A percentile compares a stretch with the other conserved stretches of the same genome.
Conservation (phyloP, 768 basidiomycete species). For the Hygrophoropsis aurantiaca region DNA sequence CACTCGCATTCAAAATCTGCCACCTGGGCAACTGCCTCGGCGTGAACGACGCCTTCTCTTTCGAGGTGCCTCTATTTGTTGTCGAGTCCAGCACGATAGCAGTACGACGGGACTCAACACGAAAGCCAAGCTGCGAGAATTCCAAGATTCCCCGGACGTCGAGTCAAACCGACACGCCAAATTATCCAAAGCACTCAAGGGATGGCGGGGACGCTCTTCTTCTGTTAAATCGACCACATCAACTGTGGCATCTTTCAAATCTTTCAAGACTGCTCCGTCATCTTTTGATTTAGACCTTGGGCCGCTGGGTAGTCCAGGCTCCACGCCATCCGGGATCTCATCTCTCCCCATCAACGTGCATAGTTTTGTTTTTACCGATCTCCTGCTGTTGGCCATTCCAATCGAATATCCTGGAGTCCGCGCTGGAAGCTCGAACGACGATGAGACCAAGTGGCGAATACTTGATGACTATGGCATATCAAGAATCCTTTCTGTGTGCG, state of each 20-base stretch:
- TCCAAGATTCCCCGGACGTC: not conserved
- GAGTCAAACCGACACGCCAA: slow-evolving; percentile 15
- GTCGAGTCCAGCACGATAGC: slow-evolving; percentile 41
- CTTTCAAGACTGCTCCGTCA: slow-evolving; percentile 29
- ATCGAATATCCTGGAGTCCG: slow-evolving; percentile 4
- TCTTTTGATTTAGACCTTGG: slow-evolving; percentile 21
- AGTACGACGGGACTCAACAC: slow-evolving; percentile 8
- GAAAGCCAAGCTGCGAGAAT: not conserved
- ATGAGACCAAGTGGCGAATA: slow-evolving; percentile 39
- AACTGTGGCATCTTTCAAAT: slow-evolving; percentile 14
- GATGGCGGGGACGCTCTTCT: slow-evolving; percentile 47
- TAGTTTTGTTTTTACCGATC: slow-evolving; percentile 64
- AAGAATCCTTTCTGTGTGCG: slow-evolving; percentile 46
- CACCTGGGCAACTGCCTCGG: slow-evolving; percentile 53
- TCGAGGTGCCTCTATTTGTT: slow-evolving; percentile 53
- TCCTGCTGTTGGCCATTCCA: slow-evolving; percentile 57
- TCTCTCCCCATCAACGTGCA: slow-evolving; percentile 29
- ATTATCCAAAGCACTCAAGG: slow-evolving; percentile 41
- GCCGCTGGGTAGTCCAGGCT: slow-evolving; percentile 1
- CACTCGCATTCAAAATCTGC: slow-evolving; percentile 57
- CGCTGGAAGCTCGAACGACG: no score
- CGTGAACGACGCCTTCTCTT: slow-evolving; percentile 75
- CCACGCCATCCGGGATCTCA: slow-evolving; percentile 20
- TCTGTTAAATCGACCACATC: slow-evolving; percentile 31
- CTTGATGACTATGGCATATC: slow-evolving; percentile 47